Conservation (phyloP, 306 rosid species). For the Quercus engelmannii region DNA sequence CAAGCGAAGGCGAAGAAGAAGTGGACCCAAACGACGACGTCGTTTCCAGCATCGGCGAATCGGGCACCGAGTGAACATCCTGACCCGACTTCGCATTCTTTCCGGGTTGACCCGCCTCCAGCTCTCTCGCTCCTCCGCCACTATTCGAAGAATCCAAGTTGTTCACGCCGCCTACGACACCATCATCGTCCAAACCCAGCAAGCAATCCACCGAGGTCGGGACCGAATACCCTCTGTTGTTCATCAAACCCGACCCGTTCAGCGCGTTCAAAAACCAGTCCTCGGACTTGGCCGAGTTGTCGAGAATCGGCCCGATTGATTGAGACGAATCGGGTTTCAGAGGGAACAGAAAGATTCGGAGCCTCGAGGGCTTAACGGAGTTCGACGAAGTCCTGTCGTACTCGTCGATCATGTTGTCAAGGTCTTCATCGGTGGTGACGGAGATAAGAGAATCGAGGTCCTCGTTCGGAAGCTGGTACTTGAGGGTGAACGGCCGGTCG, state of each 20-base stretch:
- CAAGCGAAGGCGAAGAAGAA: slow-evolving; percentile 81
- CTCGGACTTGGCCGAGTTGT: slow-evolving; percentile 61
- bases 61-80: slow-evolving; percentile 94
- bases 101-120: slow-evolving; percentile 41
- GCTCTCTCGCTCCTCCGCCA: slow-evolving; percentile 30
- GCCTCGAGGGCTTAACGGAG: slow-evolving; percentile 61
- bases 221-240: slow-evolving; percentile 60
- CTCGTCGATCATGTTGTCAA: slow-evolving; percentile 96
- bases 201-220: slow-evolving; percentile 82
- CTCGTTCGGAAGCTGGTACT: slow-evolving; percentile 90
- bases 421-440: slow-evolving; percentile 86
- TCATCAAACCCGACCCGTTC: slow-evolving; percentile 56
- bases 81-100: slow-evolving; percentile 61
- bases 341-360: slow-evolving; percentile 74
- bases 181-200: slow-evolving; percentile 72
- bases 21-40: slow-evolving; percentile 91
- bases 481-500: slow-evolving; percentile 61
- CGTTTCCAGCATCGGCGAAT: slow-evolving; percentile 90
- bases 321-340: slow-evolving; percentile 67
- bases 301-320: slow-evolving; percentile 73
- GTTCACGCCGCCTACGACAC: slow-evolving; percentile 17
- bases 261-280: slow-evolving; percentile 84
- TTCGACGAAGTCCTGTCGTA: slow-evolving; percentile 66
- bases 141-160: slow-evolving; percentile 37
- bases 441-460: slow-evolving; percentile 92